Percentiles rank a stretch among this genome's conserved stretches.
Conservation (phyloP, 108 stramenopile species). For the Hondaea fermentalgiana region DNA sequence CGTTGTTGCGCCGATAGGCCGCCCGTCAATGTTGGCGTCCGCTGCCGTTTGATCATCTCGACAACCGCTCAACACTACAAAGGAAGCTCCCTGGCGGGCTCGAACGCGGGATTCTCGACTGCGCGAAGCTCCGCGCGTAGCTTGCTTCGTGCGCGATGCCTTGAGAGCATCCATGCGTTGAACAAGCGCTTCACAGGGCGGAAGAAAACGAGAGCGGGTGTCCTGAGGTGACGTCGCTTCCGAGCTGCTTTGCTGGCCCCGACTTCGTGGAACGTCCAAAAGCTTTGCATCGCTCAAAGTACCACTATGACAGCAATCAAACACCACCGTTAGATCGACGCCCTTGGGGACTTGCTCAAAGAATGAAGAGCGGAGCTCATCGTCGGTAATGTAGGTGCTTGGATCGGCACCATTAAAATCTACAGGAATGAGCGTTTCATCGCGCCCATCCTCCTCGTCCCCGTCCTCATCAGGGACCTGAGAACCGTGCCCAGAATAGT, state of each 20-base stretch:
- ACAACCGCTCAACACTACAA: not conserved
- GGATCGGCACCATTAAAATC: constrained; percentile 53
- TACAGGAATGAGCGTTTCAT: constrained; percentile 77
- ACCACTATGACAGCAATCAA: constrained; percentile 79
- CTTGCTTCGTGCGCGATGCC: too few species aligned
- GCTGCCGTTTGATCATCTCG: not conserved
- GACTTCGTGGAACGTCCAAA: not conserved
- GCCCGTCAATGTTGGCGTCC: not conserved
- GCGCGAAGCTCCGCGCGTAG: too few species aligned
- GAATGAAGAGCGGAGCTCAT: constrained; percentile 63
- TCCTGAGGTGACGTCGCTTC: too few species aligned
- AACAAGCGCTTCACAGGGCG: too few species aligned
- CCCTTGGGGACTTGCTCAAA: constrained; percentile 62
- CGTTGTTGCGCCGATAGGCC: not conserved
- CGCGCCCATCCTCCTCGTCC: constrained; percentile 57
- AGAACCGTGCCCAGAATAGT: constrained; percentile 59
- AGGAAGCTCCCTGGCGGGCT: not conserved
- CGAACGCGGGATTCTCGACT: not conserved
- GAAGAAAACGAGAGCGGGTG: too few species aligned
- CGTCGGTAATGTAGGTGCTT: constrained; percentile 73
- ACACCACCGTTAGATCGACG: constrained; percentile 63
- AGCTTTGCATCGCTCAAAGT: constrained; percentile 1
- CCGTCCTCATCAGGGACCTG: constrained; percentile 53
- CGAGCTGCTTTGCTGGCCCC: too few species aligned
- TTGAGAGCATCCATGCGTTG: too few species aligned